A percentile compares a stretch with the other conserved stretches of the same genome.
Conservation (phyloP, 2,329 filamentous ascomycete genomes). For the Nemania sp. region DNA sequence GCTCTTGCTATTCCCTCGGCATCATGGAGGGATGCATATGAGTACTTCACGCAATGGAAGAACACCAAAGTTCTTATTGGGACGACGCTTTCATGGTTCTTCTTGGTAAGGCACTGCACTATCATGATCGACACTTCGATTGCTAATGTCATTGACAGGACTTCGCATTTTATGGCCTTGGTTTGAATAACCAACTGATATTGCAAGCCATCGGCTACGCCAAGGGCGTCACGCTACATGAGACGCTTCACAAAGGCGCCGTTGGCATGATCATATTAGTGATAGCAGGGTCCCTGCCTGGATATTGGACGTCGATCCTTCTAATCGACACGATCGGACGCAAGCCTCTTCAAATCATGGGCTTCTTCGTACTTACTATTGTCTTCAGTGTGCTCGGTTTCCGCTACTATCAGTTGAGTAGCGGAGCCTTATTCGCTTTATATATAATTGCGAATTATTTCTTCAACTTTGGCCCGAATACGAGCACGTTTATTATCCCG, state of each 20-base stretch:
- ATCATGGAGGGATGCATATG: slow-evolving; percentile 67
- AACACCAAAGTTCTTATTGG: slow-evolving; percentile 73
- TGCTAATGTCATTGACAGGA: slow-evolving; percentile 50
- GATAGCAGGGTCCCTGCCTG: slow-evolving; percentile 76
- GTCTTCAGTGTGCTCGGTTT: slow-evolving; percentile 67
- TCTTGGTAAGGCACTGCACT: slow-evolving; percentile 53
- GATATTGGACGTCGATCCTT: slow-evolving; percentile 77
- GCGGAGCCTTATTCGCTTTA: slow-evolving; percentile 57
- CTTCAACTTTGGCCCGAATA: slow-evolving; percentile 68
- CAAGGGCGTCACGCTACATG: slow-evolving; percentile 64
- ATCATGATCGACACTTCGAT: background rate
- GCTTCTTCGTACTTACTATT: slow-evolving; percentile 63
- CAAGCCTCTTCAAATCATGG: slow-evolving; percentile 71
- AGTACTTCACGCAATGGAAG: slow-evolving; percentile 70
- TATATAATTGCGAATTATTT: slow-evolving; percentile 69
- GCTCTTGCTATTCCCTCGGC: slow-evolving; percentile 67
- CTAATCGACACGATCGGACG: slow-evolving; percentile 76
- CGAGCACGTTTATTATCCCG: slow-evolving; percentile 67
- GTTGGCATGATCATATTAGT: slow-evolving; percentile 77
- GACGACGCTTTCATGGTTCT: slow-evolving; percentile 81
- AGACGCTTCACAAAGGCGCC: slow-evolving; percentile 71
- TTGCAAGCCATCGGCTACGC: slow-evolving; percentile 73
- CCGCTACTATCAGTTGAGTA: slow-evolving; percentile 52
- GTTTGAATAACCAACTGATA: slow-evolving; percentile 75
- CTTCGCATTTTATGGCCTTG: slow-evolving; percentile 68